Percentiles rank a stretch among this genome's conserved stretches.
Conservation (phyloP, 2,329 filamentous ascomycete species). For the Zarea fungicola region DNA sequence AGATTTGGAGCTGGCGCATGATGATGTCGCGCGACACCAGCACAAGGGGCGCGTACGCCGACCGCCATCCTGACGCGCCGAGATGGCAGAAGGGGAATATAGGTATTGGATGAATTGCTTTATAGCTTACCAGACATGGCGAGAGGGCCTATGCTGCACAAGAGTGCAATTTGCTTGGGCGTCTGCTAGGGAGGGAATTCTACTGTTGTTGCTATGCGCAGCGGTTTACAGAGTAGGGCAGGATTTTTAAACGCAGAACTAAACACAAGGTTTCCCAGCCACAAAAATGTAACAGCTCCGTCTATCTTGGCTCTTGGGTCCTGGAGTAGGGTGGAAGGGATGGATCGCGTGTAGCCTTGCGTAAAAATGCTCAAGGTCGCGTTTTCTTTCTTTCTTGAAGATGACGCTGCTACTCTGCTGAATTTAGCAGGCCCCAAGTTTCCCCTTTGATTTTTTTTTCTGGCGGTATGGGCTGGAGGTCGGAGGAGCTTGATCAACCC, state of each 20-base stretch:
- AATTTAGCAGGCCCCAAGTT: not conserved
- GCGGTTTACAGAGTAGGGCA: constrained; percentile 12
- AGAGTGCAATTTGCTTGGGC: not conserved
- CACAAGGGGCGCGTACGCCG: too few species aligned
- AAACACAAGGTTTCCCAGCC: constrained; percentile 5
- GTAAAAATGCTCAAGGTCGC: constrained; percentile 3
- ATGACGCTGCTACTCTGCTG: constrained; percentile 3
- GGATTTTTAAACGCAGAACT: constrained; percentile 13
- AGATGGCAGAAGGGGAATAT: not conserved
- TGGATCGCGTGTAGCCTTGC: constrained; percentile 4
- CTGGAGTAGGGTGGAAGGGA: not conserved
- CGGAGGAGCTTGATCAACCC: not conserved
- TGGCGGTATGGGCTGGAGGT: constrained; percentile 2
- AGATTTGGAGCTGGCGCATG: constrained; percentile 17
- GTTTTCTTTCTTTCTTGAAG: constrained; percentile 5
- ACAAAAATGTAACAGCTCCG: constrained; percentile 2
- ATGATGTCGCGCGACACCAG: constrained; percentile 11
- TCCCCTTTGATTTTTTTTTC: constrained; percentile 7
- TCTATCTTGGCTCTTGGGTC: constrained; percentile 5
- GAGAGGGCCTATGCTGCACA: not conserved
- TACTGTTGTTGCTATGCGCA: constrained; percentile 11
- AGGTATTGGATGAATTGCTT: not conserved
- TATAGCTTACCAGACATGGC: constrained; percentile 15
- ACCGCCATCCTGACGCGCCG: not conserved
- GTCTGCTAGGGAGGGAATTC: constrained; percentile 3